Evolutionary conservation across 2,329 filamentous ascomycete genomes (phyloP), one percentile per base, ranked within the genome.

Genomic region (Nannizziopsis arthrosporioides): DNA sequence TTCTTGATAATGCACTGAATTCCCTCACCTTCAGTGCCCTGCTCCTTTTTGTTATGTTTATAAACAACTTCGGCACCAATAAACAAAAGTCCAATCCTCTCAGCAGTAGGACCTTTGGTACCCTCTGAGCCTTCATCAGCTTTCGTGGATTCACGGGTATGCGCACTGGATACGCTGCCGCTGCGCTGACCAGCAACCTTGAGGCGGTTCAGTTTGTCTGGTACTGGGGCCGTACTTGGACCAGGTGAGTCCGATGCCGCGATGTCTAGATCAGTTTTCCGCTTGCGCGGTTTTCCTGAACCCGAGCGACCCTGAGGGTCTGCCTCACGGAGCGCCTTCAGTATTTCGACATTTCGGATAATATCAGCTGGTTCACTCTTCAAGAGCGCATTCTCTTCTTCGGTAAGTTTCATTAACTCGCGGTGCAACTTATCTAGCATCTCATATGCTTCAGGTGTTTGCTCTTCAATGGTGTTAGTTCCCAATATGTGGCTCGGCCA

Each of bases 1-100:
- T 78, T 77, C 51, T 84, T 82, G 44, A 90, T 85, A 51, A 84
- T 82, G 44, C 85, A 85, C 42, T 89, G 76, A 48, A 89, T 89
- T 73, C 70, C 69, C 51, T 70, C 71, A 17, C 72, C 72, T 56
- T 74, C 72, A 2, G 69, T 65, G n/a, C 69, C 70, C 51, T 70
- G 66, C 50, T 69, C 67, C 52, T 72, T 72, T 53, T 73, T 72
- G 54, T 67, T 70, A 48, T 72, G 70, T 30, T 72, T 73, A 56
- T 70, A 74, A 27, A 73, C 71, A 7, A 73, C 71, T 54, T 73
- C 69, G 11, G 69, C 68, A 5, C 70, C 70, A n/a, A 72, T 56
- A 19, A 64, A 60, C 2, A 73, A 60, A 22, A 66, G 63, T 2
- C 68, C 69, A 50, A 59, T 66, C 49, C 64, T 67, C 51, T 73